Percentiles rank a stretch among this genome's conserved stretches.
Conservation (phyloP, 306 rosid species). For the Purshia tridentata region DNA sequence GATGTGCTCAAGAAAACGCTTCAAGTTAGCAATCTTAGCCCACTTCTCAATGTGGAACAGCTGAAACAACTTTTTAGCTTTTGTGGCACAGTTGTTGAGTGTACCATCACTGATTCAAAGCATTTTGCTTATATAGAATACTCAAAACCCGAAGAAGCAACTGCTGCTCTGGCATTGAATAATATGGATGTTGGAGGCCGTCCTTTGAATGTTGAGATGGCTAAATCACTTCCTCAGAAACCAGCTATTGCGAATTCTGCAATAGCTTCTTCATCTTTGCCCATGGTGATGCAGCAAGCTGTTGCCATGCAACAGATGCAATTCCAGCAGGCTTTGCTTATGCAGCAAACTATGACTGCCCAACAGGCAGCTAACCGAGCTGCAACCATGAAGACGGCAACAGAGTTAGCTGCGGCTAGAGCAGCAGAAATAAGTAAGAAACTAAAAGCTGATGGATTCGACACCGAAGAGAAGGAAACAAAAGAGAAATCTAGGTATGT, state of each 20-base stretch:
- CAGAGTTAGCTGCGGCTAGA: conserved; percentile 96
- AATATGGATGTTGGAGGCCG: conserved; percentile 97
- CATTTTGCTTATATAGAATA: conserved; percentile 98
- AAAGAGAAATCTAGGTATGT: conserved; percentile 73
- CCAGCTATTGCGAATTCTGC: conserved; percentile 51
- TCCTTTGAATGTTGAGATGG: conserved; percentile 99
- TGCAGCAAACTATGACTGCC: conserved; percentile 94
- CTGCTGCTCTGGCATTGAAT: conserved; percentile 91
- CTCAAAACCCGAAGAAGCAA: conserved; percentile 89
- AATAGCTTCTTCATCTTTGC: conserved; percentile 77
- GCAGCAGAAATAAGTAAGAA: conserved; percentile 97
- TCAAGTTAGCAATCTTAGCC: conserved; percentile 99
- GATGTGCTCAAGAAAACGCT: conserved; percentile 83
- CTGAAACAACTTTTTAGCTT: conserved; percentile 91
- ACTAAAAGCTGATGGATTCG: conserved; percentile 72
- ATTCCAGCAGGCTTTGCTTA: conserved; percentile 93
- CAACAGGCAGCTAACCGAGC: conserved; percentile 97
- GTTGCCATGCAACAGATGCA: conserved; percentile 99
- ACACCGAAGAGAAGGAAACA: conserved; percentile 36
- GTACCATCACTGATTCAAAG: conserved; percentile 92
- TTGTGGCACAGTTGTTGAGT: conserved; percentile 94
- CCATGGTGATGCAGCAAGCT: conserved; percentile 99
- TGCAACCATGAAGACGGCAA: conserved; percentile 94
- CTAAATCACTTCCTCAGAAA: conserved; percentile 87
- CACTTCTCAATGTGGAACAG: conserved; percentile 95